Conservation (phyloP, 1,139 yeast genomes). For the Scheffersomyces quercinus region DNA sequence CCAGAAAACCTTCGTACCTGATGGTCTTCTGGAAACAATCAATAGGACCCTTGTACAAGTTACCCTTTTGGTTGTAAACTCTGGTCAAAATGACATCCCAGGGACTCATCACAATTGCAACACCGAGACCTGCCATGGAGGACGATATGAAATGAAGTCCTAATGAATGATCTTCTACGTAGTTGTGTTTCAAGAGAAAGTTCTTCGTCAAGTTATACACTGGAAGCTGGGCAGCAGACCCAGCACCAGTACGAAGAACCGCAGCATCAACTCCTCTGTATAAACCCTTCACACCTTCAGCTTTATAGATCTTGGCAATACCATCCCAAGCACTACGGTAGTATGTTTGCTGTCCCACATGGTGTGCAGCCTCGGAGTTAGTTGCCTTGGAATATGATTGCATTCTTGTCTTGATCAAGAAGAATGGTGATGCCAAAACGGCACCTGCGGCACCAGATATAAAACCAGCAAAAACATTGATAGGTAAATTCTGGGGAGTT, state of each 20-base stretch:
- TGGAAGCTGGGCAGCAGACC: constrained; percentile 95
- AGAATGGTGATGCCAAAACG: constrained; percentile 84
- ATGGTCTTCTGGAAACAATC: constrained; percentile 88
- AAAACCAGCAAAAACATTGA: constrained; percentile 82
- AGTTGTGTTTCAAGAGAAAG: constrained; percentile 46
- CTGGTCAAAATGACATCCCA: constrained; percentile 95
- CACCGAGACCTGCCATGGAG: constrained; percentile 85
- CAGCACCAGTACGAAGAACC: constrained; percentile 89
- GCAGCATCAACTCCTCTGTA: constrained; percentile 96
- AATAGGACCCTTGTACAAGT: constrained; percentile 79
- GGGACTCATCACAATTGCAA: constrained; percentile 94
- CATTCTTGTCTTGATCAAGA: constrained; percentile 92
- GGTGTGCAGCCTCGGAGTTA: constrained; percentile 33
- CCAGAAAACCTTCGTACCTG: constrained; percentile 76
- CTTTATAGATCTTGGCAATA: constrained; percentile 53
- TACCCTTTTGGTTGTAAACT: constrained; percentile 91
- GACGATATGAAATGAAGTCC: constrained; percentile 73
- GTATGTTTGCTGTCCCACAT: constrained; percentile 90
- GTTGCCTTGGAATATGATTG: constrained; percentile 69
- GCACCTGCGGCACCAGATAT: constrained; percentile 90
- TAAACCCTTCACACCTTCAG: constrained; percentile 77
- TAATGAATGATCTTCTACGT: constrained; percentile 62
- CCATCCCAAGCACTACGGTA: constrained; percentile 75
- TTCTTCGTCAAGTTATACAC: constrained; percentile 78
- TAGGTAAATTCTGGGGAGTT: constrained; percentile 58